These are phyloP conservation scores for Exutisphaerella laricina DNA, from an alignment of 2,329 filamentous ascomycete species.

Conservation along the genomic window DNA sequence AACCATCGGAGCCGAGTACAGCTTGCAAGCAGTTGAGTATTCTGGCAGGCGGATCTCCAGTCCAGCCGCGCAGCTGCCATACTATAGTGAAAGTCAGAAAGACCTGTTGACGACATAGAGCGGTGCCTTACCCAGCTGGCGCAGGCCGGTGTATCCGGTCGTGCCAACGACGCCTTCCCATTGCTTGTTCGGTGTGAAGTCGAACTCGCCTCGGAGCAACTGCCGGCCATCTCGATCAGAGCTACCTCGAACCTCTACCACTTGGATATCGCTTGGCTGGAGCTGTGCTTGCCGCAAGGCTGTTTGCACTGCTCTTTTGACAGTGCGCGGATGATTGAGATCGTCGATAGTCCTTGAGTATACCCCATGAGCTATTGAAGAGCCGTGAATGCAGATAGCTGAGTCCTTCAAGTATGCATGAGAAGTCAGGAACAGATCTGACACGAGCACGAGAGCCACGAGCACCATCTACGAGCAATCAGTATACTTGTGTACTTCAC, in stretches of 20 bases:
- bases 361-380: constrained; percentile 9
- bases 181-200: constrained; percentile 5
- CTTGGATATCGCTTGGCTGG: constrained; percentile 17
- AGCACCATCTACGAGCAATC: constrained; percentile 10
- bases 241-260: constrained; percentile 16
- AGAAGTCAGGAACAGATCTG: constrained; percentile 23
- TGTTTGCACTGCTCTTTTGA: constrained; percentile 9
- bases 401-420: constrained; percentile 27
- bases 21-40: constrained; percentile 20
- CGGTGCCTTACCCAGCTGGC: constrained; percentile 15
- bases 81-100: constrained; percentile 11
- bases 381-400: constrained; percentile 18
- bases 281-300: constrained; percentile 17
- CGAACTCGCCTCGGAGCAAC: constrained; percentile 9
- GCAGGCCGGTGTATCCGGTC: constrained; percentile 16
- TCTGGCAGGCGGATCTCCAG: constrained; percentile 10
- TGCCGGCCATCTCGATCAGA: constrained; percentile 1
- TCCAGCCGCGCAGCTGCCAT: constrained; percentile 26
- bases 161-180: constrained; percentile 5
- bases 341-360: constrained; percentile 10
- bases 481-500: constrained; percentile 1
- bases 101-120: neutral
- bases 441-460: constrained; percentile 23
- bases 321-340: constrained; percentile 9
- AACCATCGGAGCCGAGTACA: constrained; percentile 9